Base-by-base conservation (phyloP, 768 basidiomycete genomes). In the Russula vinacea region DNA sequence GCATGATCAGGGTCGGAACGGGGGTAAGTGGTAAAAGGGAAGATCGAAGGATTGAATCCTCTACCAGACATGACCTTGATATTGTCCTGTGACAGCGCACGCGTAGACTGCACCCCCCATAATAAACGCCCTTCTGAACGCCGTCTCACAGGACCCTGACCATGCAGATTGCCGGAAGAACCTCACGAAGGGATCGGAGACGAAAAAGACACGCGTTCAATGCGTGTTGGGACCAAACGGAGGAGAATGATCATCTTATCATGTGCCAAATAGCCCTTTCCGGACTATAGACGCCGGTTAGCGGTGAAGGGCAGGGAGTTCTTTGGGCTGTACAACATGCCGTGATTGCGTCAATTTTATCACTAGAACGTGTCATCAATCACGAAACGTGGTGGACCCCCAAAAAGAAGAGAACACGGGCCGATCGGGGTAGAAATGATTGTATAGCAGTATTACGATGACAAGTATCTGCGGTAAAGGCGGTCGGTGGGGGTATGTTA, bases 341-440 rank as follows among this genome's bases (percentile, higher is more conserved):
- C 45, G 64, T 65, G 64, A 65, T 65, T 61, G 64, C 64, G 64
- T 61, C 64, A 56, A 65, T 17, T 32, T 16, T 52, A 40, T 65
- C 59, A 65, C 64, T 37, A 50, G 54, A 33, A 65, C 64, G 32
- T 37, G 47, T 55, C 53, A 29, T 39, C 60, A 56, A 39, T 47
- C 49, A 62, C 53, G 6, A 59, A 47, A 66, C 35, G 54, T 26
- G 54, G 62, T 22, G 14, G 47, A 35, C 45, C 26, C 45, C 56
- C 49, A 44, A 54, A 35, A 16, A 19, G 33, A 53, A 19, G 29
- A 50, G 1, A 26, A 22, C 4, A 58, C 9, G 19, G 24, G 45
- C 32, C 9, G 10, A 54, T 42, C 45, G 3, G 7, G 35, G 24
- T 39, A 32, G 22, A 56, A 29, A 50, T 44, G 10, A 14, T 22